Percentiles rank a stretch among this genome's conserved stretches.
phyloP scores from a whole-genome alignment of 2,329 filamentous ascomycete genomes.

The Diaporthe citrichinensis region DNA sequence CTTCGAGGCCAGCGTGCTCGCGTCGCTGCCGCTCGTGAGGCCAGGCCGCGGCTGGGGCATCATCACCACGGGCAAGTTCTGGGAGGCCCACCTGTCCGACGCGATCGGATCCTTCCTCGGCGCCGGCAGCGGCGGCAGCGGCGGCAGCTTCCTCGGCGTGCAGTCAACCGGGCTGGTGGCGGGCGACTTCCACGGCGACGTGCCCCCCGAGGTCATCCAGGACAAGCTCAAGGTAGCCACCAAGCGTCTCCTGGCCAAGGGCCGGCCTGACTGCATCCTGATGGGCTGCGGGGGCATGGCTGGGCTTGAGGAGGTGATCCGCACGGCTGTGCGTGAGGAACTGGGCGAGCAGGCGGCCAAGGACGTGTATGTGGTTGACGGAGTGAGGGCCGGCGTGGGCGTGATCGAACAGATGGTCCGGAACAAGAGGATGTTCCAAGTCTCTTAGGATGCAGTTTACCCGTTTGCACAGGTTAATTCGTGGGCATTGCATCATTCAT shows the following conservation, averaged over 20 bases:
- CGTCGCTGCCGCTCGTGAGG: conserved; percentile 69
- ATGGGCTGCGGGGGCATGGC: conserved; percentile 95
- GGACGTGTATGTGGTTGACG: conserved; percentile 80
- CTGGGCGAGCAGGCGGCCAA: conserved; percentile 71
- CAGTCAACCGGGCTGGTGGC: conserved; percentile 86
- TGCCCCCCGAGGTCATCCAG: conserved; percentile 74
- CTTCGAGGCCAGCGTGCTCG: conserved; percentile 84
- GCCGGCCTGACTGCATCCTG: conserved; percentile 77
- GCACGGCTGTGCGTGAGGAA: conserved; percentile 75
- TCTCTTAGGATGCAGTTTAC: not conserved
- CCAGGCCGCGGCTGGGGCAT: conserved; percentile 78
- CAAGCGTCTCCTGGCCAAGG: conserved; percentile 70
- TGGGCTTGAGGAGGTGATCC: conserved; percentile 83
- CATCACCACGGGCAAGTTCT: conserved; percentile 87
- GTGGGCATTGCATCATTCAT: not conserved
- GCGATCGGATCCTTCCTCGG: conserved; percentile 78
- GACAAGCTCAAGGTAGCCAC: conserved; percentile 79
- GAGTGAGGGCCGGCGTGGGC: conserved; percentile 78
- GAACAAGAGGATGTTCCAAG: conserved; percentile 56
- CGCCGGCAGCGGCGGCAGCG: conserved; percentile 48
- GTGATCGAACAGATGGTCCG: conserved; percentile 70
- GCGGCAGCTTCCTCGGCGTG: conserved; percentile 78
- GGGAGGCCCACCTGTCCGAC: conserved; percentile 79
- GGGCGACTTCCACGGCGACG: conserved; percentile 80
- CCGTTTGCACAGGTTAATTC: not conserved